Conservation (phyloP, 371 early-diverging fungal species). For the Dinochytrium kinnereticum region DNA sequence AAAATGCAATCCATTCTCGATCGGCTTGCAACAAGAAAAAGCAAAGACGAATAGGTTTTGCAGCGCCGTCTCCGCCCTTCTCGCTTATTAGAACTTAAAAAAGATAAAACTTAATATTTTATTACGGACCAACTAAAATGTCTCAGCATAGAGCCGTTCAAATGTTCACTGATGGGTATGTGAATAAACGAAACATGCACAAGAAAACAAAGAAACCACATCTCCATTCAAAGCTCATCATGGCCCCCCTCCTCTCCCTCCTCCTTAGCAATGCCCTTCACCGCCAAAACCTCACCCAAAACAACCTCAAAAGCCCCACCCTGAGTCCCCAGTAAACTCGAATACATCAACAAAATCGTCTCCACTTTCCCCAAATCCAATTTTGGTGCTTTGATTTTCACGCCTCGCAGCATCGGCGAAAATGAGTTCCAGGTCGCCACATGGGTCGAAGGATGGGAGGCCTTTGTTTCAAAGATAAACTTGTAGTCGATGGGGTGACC, state of each 20-base stretch:
- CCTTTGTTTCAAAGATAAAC: not conserved
- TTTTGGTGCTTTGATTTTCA: not conserved
- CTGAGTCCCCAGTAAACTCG: constrained; percentile 2
- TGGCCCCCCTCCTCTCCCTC: not conserved
- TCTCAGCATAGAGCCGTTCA: too few relatives aligned
- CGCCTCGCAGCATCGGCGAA: not conserved
- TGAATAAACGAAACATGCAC: too few relatives aligned
- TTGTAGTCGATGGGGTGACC: constrained; percentile 4
- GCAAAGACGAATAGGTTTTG: too few relatives aligned
- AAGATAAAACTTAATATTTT: too few relatives aligned
- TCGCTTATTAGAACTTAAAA: too few relatives aligned
- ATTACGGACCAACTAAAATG: too few relatives aligned
- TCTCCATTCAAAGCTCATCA: not conserved
- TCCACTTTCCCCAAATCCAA: not conserved
- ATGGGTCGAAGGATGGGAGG: not conserved
- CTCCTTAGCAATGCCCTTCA: not conserved
- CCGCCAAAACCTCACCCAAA: not conserved
- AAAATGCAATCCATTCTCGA: too few relatives aligned
- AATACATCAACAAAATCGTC: not conserved
- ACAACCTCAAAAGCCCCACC: not conserved
- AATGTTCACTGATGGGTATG: too few relatives aligned
- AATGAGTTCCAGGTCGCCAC: not conserved
- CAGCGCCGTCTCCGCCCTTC: too few relatives aligned
- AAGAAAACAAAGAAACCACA: not conserved
- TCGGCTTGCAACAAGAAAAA: too few relatives aligned